Base-by-base conservation (phyloP, 495 filamentous ascomycete genomes). In the Xylaria flabelliformis region DNA sequence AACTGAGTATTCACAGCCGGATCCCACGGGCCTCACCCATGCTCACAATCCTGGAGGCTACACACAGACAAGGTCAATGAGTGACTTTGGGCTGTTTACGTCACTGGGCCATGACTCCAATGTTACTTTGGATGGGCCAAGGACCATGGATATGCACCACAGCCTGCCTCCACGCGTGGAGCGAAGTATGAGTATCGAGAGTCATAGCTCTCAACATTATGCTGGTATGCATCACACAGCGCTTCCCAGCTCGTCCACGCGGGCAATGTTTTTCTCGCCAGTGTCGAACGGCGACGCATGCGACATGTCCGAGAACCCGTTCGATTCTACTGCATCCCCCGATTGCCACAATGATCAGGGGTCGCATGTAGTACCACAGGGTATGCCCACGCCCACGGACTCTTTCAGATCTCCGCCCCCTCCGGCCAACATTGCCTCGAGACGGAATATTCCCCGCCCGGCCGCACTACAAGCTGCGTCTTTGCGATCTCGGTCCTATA, bases 351-450 rank as follows among this genome's bases (percentile, higher is more conserved):
- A 41, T 32, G 62, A 59, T 24, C 59, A 55, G 44, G 42, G 58
- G 0, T 64, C 69, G 1, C 29, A 70, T 17, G 10, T 72, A n/a
- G 21, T 73, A 19, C 39, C 50, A 39, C 73, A 75, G 64, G 75
- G 74, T 39, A 72, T 75, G 78, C 58, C 59, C 17, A 72, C 80
- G 48, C 74, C 82, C 9, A 77, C 72, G 24, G 76, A 79, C 36
- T 79, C 77, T n/a, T 82, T 86, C 74, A 83, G 79, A 72, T 85
- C 84, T 0, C 85, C 85, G 2, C 83, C 84, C 10, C 84, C 84
- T 36, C 79, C 83, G 1, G 79, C 82, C 50, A 82, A 87, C 71
- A 83, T 87, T 50, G 85, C 85, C 26, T 79, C 82, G 21, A 81
- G 85, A 36, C 79, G 85, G 67, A 87, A 86, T 70, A 80, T 82